These are phyloP conservation scores for Hawksworthiomyces lignivorus DNA, from an alignment of 2,329 filamentous ascomycete genomes.

Conservation along the genomic window DNA sequence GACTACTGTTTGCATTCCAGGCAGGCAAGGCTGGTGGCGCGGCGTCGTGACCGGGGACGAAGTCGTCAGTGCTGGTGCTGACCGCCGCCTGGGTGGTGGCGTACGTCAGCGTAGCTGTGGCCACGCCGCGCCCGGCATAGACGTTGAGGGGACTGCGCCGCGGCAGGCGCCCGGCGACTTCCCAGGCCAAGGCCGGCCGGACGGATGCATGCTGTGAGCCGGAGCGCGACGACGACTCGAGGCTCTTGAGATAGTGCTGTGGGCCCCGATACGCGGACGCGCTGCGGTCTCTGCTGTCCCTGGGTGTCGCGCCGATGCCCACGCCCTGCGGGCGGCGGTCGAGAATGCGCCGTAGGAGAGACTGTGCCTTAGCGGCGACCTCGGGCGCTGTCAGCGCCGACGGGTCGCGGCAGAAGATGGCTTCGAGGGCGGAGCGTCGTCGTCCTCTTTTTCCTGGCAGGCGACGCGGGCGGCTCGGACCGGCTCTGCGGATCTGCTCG, in stretches of 20 bases:
- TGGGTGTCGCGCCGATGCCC: not conserved
- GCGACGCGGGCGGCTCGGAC: not conserved
- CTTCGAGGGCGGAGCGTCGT: slow-evolving; percentile 5
- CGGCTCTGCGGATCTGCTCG: not conserved
- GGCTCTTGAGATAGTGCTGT: not conserved
- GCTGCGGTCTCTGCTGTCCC: not conserved
- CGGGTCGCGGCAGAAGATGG: slow-evolving; percentile 13
- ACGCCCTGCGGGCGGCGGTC: too few species aligned
- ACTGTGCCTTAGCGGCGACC: slow-evolving; percentile 3
- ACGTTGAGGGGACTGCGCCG: slow-evolving; percentile 5
- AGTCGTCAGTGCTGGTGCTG: not conserved
- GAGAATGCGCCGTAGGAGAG: slow-evolving; percentile 4
- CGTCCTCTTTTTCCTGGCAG: not conserved
- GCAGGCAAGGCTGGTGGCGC: not conserved
- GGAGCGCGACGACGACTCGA: too few species aligned
- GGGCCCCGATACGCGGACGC: not conserved
- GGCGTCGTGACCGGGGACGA: not conserved
- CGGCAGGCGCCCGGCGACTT: slow-evolving; percentile 5
- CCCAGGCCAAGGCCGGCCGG: slow-evolving; percentile 3
- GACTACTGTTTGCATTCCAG: too few species aligned
- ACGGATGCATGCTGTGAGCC: too few species aligned
- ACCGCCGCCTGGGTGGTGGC: too few species aligned
- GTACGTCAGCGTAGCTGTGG: slow-evolving; percentile 1
- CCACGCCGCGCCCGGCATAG: slow-evolving; percentile 3
- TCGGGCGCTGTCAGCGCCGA: not conserved